phyloP scores from a whole-genome alignment of 73 alveolate genomes.

The Paraurostyla sp. region DNA sequence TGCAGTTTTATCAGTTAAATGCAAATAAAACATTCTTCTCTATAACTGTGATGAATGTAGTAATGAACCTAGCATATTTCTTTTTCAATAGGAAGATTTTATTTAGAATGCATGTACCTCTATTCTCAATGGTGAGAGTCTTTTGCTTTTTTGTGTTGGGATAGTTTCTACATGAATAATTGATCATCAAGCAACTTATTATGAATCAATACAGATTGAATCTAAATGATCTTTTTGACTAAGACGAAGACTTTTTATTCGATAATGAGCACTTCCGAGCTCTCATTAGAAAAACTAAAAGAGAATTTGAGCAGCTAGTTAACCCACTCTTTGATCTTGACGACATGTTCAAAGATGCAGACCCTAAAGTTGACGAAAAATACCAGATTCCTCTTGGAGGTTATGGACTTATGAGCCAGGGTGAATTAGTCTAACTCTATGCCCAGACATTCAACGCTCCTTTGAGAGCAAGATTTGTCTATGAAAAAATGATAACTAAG shows the following conservation, averaged over 20 bases:
- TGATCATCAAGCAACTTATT: neutral
- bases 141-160: neutral
- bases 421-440: neutral
- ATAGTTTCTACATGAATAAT: neutral
- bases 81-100: neutral
- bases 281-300: neutral
- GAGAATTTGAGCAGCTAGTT: neutral
- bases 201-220: conserved; percentile 19
- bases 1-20: neutral
- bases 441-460: conserved; percentile 26
- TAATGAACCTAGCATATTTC: conserved; percentile 4
- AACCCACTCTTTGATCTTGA: conserved; percentile 3
- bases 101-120: neutral
- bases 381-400: neutral
- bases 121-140: neutral
- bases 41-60: neutral
- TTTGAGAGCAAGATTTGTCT: neutral
- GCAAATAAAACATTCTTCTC: neutral
- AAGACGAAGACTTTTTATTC: conserved; percentile 16
- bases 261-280: conserved; percentile 30
- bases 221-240: conserved; percentile 17
- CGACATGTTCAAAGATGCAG: neutral
- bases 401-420: neutral
- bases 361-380: neutral
- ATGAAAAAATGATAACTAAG: conserved; percentile 6